Evolutionary conservation across 2,329 filamentous ascomycete species (phyloP).

Genomic region (Biscogniauxia marginata): DNA sequence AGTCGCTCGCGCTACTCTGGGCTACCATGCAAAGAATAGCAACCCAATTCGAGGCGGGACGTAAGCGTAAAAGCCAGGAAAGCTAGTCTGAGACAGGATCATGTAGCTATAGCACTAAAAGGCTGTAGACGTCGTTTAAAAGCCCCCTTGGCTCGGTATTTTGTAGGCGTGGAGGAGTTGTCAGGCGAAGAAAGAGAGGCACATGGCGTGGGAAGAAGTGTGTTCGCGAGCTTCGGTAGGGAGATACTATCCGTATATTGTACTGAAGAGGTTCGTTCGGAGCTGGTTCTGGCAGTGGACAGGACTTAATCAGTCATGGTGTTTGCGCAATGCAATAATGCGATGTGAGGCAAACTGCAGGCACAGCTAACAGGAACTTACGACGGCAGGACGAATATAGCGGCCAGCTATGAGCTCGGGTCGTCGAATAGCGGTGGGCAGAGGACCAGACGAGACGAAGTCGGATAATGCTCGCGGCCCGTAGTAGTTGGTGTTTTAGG

Average conservation of each 20-base stretch:
- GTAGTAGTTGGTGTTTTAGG: background rate
- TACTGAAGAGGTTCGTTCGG: constrained; percentile 16
- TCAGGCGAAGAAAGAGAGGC: constrained; percentile 9
- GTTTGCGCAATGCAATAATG: constrained; percentile 1
- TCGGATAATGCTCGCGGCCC: background rate
- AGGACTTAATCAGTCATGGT: constrained; percentile 17
- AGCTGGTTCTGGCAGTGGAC: constrained; percentile 13
- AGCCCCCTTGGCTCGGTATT: constrained; percentile 10
- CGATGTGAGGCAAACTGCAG: background rate
- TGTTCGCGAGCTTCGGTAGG: constrained; percentile 17
- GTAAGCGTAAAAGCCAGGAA: constrained; percentile 7
- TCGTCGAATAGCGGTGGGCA: background rate
- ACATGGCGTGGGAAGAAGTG: constrained; percentile 13
- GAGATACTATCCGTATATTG: constrained; percentile 11
- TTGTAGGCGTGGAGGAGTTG: constrained; percentile 6
- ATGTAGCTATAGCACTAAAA: constrained; percentile 6
- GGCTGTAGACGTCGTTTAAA: background rate
- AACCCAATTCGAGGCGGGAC: constrained; percentile 19
- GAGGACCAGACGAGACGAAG: background rate
- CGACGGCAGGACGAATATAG: constrained; percentile 1
- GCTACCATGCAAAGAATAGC: constrained; percentile 17
- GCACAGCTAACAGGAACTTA: constrained; percentile 7
- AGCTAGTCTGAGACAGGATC: constrained; percentile 13
- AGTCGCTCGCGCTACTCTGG: constrained; percentile 22
- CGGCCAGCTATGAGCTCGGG: background rate